phyloP scores from a whole-genome alignment of 2,329 filamentous ascomycete genomes.

The Drechslerella coelobrocha region DNA sequence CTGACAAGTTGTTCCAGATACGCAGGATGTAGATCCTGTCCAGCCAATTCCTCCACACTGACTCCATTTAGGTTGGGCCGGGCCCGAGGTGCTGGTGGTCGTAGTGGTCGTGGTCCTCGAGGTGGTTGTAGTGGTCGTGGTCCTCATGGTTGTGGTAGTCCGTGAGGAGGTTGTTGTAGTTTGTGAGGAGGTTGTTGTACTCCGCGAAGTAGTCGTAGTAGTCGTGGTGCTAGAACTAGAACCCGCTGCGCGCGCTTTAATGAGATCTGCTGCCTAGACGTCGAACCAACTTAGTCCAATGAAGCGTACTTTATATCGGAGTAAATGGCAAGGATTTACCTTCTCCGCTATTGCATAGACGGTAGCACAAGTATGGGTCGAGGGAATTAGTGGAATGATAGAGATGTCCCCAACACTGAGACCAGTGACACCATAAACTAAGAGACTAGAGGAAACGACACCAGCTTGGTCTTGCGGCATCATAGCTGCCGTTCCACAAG shows the following conservation, averaged over 20 bases:
- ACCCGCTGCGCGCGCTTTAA: conserved; percentile 56
- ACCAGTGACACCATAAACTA: conserved; percentile 61
- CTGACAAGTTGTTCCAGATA: conserved; percentile 50
- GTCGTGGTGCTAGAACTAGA: conserved; percentile 12
- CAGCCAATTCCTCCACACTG: conserved; percentile 54
- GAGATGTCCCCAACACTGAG: conserved; percentile 62
- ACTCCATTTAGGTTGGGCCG: conserved; percentile 27
- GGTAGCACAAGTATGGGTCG: conserved; percentile 57
- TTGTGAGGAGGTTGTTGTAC: conserved; percentile 5
- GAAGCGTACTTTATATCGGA: not conserved
- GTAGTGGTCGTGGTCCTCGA: conserved; percentile 12
- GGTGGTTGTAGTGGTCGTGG: conserved; percentile 7
- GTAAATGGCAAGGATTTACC: conserved; percentile 53
- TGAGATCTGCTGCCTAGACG: conserved; percentile 61
- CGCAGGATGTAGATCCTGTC: conserved; percentile 52
- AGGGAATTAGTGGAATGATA: conserved; percentile 61
- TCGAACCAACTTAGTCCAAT: not conserved
- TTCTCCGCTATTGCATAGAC: conserved; percentile 60
- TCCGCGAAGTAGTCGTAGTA: conserved; percentile 18
- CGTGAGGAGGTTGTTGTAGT: conserved; percentile 16
- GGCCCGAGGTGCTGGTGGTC: conserved; percentile 5
- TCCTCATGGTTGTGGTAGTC: conserved; percentile 18
- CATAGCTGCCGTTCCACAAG: conserved; percentile 64
- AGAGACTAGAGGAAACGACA: conserved; percentile 61
- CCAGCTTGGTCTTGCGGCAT: conserved; percentile 62